Evolutionary conservation across 192 early-diverging fungal genomes (phyloP), one percentile per base, ranked within the genome.

Genomic region (Entrophospora sp.): DNA sequence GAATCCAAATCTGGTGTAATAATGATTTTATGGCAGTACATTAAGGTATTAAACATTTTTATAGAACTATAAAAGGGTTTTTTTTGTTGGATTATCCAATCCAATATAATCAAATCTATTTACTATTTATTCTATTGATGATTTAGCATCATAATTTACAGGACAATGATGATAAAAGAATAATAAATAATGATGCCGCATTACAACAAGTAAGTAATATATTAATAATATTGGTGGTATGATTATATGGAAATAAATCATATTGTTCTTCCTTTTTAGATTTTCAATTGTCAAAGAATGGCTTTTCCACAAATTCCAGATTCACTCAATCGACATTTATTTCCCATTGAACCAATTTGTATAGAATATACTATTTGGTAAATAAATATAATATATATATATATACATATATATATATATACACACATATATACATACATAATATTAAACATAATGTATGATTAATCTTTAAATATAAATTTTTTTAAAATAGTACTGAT

Each of bases 11-110:
- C 82, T 6, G 82, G 83, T 36, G 86, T 94, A 44, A 87, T 96
- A 57, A 86, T 88, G 82, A 87, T 85, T 43, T 70, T 98, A 46
- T 96, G 94, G 94, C 91, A 98, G 72, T 98, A 98, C 69, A 87
- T 98, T 66, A 96, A 94, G 77, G 86, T 91, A 75, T 18, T 7
- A 40, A 40, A 40, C 38, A 9, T 14, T 2, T 67, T 65, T 70
- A 2, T 27, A n/a, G n/a, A n/a, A n/a, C n/a, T n/a, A n/a, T n/a
- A n/a, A n/a, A n/a, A n/a, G n/a, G n/a, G n/a, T n/a, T n/a, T n/a
- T n/a, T n/a, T n/a, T n/a, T n/a, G n/a, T n/a, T n/a, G n/a, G n/a
- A n/a, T n/a, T n/a, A n/a, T n/a, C n/a, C n/a, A n/a, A n/a, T n/a
- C n/a, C n/a, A n/a, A n/a, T n/a, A n/a, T n/a, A n/a, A n/a, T n/a